Percentiles rank a stretch among this genome's conserved stretches.
Conservation (phyloP, 129 eudicot species). For the Saussurea involucrata region DNA sequence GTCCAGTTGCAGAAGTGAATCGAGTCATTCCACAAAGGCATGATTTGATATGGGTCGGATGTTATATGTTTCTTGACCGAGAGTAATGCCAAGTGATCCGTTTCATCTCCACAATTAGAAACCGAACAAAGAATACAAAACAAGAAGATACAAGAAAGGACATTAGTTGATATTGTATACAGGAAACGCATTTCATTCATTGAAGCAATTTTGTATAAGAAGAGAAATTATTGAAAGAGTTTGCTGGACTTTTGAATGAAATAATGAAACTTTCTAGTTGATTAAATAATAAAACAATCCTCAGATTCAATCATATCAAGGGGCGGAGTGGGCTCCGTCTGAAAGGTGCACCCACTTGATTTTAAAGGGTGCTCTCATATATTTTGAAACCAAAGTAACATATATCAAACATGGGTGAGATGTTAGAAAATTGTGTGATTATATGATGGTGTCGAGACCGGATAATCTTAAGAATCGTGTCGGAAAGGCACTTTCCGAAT, state of each 20-base stretch:
- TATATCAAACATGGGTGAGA: too few relatives aligned
- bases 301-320: too few relatives aligned
- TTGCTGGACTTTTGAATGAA: background rate
- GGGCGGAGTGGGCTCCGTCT: too few relatives aligned
- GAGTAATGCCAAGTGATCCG: slow-evolving; percentile 12
- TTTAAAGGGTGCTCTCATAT: too few relatives aligned
- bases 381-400: too few relatives aligned
- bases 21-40: slow-evolving; percentile 16
- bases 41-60: slow-evolving; percentile 8
- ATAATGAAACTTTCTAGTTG: background rate
- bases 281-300: too few relatives aligned
- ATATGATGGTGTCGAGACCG: too few relatives aligned
- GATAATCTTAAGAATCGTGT: too few relatives aligned
- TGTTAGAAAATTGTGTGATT: too few relatives aligned
- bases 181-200: background rate
- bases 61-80: slow-evolving; percentile 12
- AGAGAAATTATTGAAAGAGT: too few relatives aligned
- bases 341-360: too few relatives aligned
- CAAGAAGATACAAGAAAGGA: background rate
- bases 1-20: background rate
- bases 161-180: background rate
- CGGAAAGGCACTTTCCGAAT: too few relatives aligned
- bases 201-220: background rate
- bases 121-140: background rate
- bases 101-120: background rate